Evolutionary conservation across 106 monocot genomes (phyloP), one percentile per base, ranked within the genome.

Genomic region (Dendrobium catenatum): DNA sequence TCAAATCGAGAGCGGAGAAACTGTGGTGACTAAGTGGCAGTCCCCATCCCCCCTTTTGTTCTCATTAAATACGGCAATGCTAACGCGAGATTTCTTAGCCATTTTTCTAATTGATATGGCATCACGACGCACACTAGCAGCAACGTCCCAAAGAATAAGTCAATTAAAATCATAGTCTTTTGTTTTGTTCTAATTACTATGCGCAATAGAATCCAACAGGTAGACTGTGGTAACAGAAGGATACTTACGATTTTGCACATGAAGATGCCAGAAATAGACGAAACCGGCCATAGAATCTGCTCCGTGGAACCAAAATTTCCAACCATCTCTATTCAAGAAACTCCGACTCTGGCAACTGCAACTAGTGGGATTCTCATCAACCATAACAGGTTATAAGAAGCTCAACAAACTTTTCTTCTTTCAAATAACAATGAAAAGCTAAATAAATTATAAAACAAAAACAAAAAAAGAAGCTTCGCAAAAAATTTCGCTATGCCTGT

Each of bases 181-280:
- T 19, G 42, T 37, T 74, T 43, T 8, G 74, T 20, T 74, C 40
- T 40, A 5, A 44, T 19, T 43, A 42, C 74, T 44, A 1, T 20
- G 33, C 15, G 16, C 70, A 44, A 74, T 74, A 74, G 40, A 74
- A 42, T 42, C 33, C 19, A 74, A 74, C 40, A 74, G 5, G 15
- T 16, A n/a, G 24, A 76, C 26, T 49, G 48, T 24, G 24, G 49
- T 27, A 51, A 47, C 13, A 76, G 49, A 76, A 43, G 7, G 26
- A 18, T 70, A 27, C 91, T 89, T 88, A 96, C 95, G 22, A 81
- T 82, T 70, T 88, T 91, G 87, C 93, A 90, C 89, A 96, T 90
- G 78, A 90, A 67, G 51, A 96, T 80, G 43, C 95, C 95, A 3
- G 82, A 82, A 40, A 88, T 42, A 54, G 91, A 76, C 17, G 95